Evolutionary conservation across 768 basidiomycete genomes (phyloP).

Genomic region (Galerina marginata): DNA sequence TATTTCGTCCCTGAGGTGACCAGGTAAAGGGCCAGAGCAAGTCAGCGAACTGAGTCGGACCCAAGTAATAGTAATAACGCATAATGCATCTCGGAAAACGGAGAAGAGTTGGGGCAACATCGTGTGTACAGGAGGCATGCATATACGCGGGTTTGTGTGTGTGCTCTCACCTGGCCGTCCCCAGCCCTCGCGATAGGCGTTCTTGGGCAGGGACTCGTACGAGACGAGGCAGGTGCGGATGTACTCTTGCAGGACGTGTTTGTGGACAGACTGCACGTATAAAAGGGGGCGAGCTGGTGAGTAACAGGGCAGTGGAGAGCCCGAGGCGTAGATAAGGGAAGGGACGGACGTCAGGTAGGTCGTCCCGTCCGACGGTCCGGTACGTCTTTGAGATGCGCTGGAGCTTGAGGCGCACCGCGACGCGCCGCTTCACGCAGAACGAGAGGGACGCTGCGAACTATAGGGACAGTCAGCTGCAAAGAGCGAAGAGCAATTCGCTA

Average conservation of each 20-base stretch:
- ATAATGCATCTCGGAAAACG: background rate
- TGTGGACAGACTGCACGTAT: slow-evolving; percentile 58
- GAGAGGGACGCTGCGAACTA: slow-evolving; percentile 64
- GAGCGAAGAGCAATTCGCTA: background rate
- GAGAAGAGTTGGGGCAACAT: background rate
- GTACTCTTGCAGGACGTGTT: slow-evolving; percentile 76
- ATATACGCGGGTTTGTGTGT: background rate
- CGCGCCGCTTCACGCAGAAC: slow-evolving; percentile 70
- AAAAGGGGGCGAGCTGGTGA: background rate
- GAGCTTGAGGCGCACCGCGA: slow-evolving; percentile 67
- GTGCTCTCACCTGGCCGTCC: slow-evolving; percentile 61
- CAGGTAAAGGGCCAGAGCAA: background rate
- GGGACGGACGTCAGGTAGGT: slow-evolving; percentile 62
- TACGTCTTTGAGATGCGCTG: slow-evolving; percentile 71
- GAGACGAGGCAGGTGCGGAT: slow-evolving; percentile 74
- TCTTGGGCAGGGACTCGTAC: slow-evolving; percentile 73
- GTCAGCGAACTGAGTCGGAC: background rate
- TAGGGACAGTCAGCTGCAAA: background rate
- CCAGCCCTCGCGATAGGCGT: slow-evolving; percentile 74
- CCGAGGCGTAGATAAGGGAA: background rate
- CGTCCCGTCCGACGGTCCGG: slow-evolving; percentile 52
- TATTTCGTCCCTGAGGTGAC: slow-evolving; percentile 55
- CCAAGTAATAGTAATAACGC: background rate
- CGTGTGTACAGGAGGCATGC: background rate
- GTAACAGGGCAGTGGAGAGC: background rate